phyloP scores from a whole-genome alignment of 192 early-diverging fungal species.

The Entomortierella parvispora region DNA sequence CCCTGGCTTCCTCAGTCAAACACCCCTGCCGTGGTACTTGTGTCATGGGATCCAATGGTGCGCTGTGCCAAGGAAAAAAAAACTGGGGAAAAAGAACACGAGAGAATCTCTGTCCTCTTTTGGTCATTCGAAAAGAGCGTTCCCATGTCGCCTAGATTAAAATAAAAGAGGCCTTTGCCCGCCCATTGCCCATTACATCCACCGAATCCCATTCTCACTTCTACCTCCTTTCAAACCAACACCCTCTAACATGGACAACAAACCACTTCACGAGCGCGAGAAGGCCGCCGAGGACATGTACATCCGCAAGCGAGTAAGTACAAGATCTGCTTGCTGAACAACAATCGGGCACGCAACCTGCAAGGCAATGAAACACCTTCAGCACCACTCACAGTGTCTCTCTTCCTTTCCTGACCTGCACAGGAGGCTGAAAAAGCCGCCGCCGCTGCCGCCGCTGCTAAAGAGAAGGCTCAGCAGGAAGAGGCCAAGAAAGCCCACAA shows the following conservation, averaged over 20 bases:
- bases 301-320: slow-evolving; percentile 39
- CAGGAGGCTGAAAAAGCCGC: slow-evolving; percentile 49
- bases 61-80: neutral
- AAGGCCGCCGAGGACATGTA: slow-evolving; percentile 34
- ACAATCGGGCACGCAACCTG: neutral
- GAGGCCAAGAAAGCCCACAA: slow-evolving; percentile 23
- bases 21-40: too few relatives aligned
- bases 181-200: neutral
- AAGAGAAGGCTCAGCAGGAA: slow-evolving; percentile 28
- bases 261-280: slow-evolving; percentile 25
- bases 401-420: too few relatives aligned
- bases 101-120: too few relatives aligned
- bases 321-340: neutral
- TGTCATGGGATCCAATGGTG: too few relatives aligned
- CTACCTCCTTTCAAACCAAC: neutral
- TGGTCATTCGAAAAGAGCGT: too few relatives aligned
- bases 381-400: too few relatives aligned
- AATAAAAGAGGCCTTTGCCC: too few relatives aligned
- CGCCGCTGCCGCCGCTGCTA: slow-evolving; percentile 31
- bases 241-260: slow-evolving; percentile 2
- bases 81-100: neutral
- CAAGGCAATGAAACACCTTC: neutral
- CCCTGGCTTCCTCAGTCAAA: too few relatives aligned
- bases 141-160: too few relatives aligned
- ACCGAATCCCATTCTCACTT: neutral